Conservation (phyloP, 371 early-diverging fungal genomes). For the Mortierella sp. region DNA sequence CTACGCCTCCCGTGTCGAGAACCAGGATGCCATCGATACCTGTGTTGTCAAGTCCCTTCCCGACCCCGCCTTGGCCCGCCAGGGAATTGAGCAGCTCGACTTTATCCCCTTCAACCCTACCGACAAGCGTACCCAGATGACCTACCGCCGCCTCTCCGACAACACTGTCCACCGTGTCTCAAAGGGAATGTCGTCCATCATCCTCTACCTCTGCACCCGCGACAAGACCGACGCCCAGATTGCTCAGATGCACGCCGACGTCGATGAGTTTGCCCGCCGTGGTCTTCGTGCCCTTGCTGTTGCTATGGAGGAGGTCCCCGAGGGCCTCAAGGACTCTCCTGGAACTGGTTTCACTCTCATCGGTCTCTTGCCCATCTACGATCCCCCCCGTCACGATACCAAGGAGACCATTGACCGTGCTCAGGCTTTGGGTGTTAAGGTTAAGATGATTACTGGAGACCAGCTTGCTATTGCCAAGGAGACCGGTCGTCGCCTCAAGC, state of each 20-base stretch:
- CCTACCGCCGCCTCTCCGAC: conserved; percentile 75
- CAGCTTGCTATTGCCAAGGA: conserved; percentile 92
- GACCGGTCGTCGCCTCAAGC: conserved; percentile 86
- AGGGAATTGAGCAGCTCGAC: conserved; percentile 77
- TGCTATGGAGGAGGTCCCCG: conserved; percentile 76
- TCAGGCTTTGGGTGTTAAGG: conserved; percentile 79
- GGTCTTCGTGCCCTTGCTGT: conserved; percentile 94
- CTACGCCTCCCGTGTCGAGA: conserved; percentile 81
- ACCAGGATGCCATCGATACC: conserved; percentile 84
- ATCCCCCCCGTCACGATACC: conserved; percentile 85
- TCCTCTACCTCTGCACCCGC: conserved; percentile 78
- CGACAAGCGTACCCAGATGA: conserved; percentile 91
- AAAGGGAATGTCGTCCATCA: conserved; percentile 89
- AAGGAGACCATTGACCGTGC: conserved; percentile 73
- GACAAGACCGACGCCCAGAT: conserved; percentile 91
- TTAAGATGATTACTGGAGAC: conserved; percentile 94
- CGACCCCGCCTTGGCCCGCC: conserved; percentile 70
- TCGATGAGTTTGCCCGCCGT: conserved; percentile 85
- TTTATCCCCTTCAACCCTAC: conserved; percentile 94
- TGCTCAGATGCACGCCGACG: conserved; percentile 76
- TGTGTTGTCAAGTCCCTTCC: conserved; percentile 76
- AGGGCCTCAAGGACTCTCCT: conserved; percentile 65
- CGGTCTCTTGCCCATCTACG: conserved; percentile 87
- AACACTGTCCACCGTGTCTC: conserved; percentile 87
- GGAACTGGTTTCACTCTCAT: conserved; percentile 81